Conservation (phyloP, 2,329 filamentous ascomycete species). For the Talaromyces sp. region DNA sequence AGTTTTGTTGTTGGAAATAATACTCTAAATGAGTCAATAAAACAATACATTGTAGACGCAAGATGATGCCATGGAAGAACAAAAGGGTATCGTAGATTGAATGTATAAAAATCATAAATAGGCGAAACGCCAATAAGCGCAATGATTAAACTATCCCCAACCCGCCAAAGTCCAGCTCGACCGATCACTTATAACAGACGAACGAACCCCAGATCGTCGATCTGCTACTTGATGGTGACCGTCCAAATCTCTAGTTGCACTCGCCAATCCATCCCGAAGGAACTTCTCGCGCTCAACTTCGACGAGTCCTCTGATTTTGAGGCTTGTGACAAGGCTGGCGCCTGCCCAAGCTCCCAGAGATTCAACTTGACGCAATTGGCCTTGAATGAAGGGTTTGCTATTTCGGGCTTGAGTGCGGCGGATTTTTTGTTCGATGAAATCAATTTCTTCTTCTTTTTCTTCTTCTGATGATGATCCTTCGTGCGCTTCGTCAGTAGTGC, state of each 20-base stretch:
- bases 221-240: constrained; percentile 34
- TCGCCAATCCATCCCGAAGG: constrained; percentile 50
- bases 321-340: constrained; percentile 59
- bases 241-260: constrained; percentile 47
- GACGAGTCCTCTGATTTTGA: constrained; percentile 60
- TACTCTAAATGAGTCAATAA: not conserved
- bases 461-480: constrained; percentile 21
- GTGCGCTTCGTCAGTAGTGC: not conserved
- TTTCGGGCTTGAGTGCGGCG: constrained; percentile 38
- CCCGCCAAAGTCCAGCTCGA: constrained; percentile 52
- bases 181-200: constrained; percentile 40
- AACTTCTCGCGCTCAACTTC: constrained; percentile 66
- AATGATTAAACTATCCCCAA: constrained; percentile 40
- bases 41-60: not conserved
- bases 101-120: not conserved
- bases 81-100: constrained; percentile 17
- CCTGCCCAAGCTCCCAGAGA: constrained; percentile 65
- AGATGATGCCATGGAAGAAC: not conserved
- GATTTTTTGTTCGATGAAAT: constrained; percentile 45
- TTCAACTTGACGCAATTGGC: constrained; percentile 55
- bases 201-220: constrained; percentile 34
- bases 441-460: constrained; percentile 30
- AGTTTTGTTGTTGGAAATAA: not conserved
- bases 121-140: not conserved
- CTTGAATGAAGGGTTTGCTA: constrained; percentile 34